These are phyloP conservation scores for Candida manassasensis DNA, from an alignment of 805 yeast species.

Conservation along the genomic window DNA sequence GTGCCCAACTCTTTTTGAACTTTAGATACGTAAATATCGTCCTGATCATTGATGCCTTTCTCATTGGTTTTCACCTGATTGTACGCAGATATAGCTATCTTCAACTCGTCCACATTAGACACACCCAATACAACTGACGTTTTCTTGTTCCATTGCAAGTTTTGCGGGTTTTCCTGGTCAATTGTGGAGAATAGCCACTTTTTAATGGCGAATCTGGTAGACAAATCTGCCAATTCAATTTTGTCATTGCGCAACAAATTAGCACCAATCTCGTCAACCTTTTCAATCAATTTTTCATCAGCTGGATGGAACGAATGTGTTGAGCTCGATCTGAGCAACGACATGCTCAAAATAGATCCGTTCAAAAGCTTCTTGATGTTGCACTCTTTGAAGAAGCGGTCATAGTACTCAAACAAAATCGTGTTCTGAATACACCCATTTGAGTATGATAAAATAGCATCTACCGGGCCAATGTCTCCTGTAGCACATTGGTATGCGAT, in stretches of 20 bases:
- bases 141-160: conserved; percentile 19
- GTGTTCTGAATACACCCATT: conserved; percentile 81
- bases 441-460: conserved; percentile 72
- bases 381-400: conserved; percentile 47
- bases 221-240: conserved; percentile 74
- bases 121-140: conserved; percentile 76
- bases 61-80: conserved; percentile 39
- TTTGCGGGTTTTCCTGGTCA: conserved; percentile 7
- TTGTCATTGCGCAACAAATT: conserved; percentile 31
- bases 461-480: conserved; percentile 57
- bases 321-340: conserved; percentile 61
- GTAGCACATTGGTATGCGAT: conserved; percentile 41
- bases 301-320: conserved; percentile 85
- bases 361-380: conserved; percentile 59
- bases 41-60: conserved; percentile 33
- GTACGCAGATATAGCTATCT: conserved; percentile 56
- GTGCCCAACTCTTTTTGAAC: conserved; percentile 45
- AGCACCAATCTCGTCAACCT: conserved; percentile 43
- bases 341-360: conserved; percentile 88
- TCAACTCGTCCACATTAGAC: conserved; percentile 58
- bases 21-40: conserved; percentile 37
- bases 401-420: conserved; percentile 41
- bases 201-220: conserved; percentile 69
- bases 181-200: conserved; percentile 46
- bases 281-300: conserved; percentile 47